These are phyloP conservation scores for Solanum chacoense DNA, from an alignment of 305 asterid species.

Conservation along the genomic window DNA sequence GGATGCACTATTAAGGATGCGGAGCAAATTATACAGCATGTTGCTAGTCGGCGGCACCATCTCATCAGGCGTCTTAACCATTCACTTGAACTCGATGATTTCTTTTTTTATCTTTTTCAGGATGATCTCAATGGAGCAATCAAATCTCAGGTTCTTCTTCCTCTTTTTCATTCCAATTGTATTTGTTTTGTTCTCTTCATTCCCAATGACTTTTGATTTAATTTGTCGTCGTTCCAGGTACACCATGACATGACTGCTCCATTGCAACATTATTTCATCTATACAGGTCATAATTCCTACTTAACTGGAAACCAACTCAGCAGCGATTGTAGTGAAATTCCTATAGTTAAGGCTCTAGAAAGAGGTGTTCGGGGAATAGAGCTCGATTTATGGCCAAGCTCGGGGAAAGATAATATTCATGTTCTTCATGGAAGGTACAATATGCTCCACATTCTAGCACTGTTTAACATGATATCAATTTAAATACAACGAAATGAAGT, in stretches of 20 bases:
- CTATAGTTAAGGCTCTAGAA: conserved; percentile 35
- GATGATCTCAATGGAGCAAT: conserved; percentile 89
- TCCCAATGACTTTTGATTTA: neutral
- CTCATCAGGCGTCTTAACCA: conserved; percentile 19
- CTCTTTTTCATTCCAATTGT: neutral
- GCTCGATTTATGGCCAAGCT: conserved; percentile 41
- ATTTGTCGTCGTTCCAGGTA: conserved; percentile 20
- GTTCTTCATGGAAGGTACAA: conserved; percentile 48
- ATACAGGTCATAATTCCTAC: conserved; percentile 46
- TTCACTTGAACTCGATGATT: conserved; percentile 52
- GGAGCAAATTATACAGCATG: conserved; percentile 37
- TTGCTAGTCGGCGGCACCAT: conserved; percentile 55
- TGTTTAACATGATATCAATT: neutral
- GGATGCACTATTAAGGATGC: conserved; percentile 16
- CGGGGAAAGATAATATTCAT: conserved; percentile 30
- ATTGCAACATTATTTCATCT: conserved; percentile 44
- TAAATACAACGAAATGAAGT: neutral
- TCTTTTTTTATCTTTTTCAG: conserved; percentile 60
- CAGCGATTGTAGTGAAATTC: conserved; percentile 42
- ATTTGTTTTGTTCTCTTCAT: neutral
- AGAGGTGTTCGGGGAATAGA: conserved; percentile 47
- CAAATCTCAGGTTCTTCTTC: conserved; percentile 31
- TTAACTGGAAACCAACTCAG: conserved; percentile 43
- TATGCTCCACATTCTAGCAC: neutral
- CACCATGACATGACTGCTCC: conserved; percentile 49